Evolutionary conservation across 176 grass and related monocot genomes (phyloP).

Genomic region (Musa itinerans): DNA sequence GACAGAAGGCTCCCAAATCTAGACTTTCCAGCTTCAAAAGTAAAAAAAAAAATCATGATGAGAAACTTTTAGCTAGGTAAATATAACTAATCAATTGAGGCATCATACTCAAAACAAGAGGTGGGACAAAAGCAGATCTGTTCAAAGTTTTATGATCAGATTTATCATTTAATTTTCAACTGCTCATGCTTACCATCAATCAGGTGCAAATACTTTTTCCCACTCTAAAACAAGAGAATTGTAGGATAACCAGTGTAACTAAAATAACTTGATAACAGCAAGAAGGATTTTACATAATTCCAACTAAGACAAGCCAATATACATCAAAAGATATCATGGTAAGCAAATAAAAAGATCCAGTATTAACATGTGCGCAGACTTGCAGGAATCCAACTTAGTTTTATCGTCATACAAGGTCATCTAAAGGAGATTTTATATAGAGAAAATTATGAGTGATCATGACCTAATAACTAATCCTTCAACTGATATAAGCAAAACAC

Average conservation of each 20-base stretch:
- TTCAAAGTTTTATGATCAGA: background rate
- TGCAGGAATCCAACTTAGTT: background rate
- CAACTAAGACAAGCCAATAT: background rate
- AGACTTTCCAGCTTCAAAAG: conserved; percentile 57
- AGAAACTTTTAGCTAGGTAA: background rate
- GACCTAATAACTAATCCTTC: too few relatives aligned
- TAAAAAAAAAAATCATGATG: background rate
- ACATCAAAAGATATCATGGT: background rate
- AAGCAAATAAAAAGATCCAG: background rate
- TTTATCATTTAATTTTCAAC: background rate
- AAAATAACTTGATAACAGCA: background rate
- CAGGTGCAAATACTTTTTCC: background rate
- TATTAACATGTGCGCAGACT: background rate
- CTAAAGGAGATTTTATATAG: background rate
- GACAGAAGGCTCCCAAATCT: conserved; percentile 72
- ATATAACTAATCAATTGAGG: background rate
- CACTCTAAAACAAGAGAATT: background rate
- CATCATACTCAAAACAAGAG: background rate
- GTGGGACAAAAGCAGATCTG: background rate
- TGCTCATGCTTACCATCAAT: background rate
- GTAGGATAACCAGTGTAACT: background rate
- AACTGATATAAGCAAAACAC: too few relatives aligned
- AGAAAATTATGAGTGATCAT: background rate
- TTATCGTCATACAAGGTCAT: background rate
- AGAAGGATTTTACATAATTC: background rate